phyloP scores from a whole-genome alignment of 2,329 filamentous ascomycete species.

The Fusarium acutatum region DNA sequence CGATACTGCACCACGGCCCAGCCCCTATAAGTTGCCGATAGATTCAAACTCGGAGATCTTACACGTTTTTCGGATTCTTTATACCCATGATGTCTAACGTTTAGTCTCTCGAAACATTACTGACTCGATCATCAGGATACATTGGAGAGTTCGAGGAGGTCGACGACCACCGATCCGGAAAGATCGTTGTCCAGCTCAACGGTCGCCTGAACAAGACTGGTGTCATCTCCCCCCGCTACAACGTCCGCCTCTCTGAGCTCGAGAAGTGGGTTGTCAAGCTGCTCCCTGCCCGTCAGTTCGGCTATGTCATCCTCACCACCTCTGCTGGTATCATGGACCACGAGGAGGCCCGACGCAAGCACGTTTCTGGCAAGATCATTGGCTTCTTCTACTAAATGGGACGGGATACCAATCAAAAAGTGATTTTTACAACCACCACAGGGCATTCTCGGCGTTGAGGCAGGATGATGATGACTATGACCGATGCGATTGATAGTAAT shows the following conservation, averaged over 20 bases:
- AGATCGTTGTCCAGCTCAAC: slow-evolving; percentile 99
- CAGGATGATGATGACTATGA: slow-evolving; percentile 48
- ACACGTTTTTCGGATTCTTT: slow-evolving; percentile 84
- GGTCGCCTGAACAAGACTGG: slow-evolving; percentile 99
- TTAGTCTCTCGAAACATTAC: slow-evolving; percentile 93
- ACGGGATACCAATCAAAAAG: slow-evolving; percentile 43
- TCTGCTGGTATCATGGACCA: slow-evolving; percentile 99
- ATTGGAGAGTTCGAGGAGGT: slow-evolving; percentile 99
- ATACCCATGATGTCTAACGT: slow-evolving; percentile 81
- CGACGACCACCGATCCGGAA: slow-evolving; percentile 99
- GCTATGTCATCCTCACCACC: slow-evolving; percentile 98
- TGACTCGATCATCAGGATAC: slow-evolving; percentile 78
- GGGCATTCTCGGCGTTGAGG: slow-evolving; percentile 51
- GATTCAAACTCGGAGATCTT: slow-evolving; percentile 88
- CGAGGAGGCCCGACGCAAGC: slow-evolving; percentile 98
- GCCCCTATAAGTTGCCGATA: slow-evolving; percentile 99
- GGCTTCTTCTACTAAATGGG: slow-evolving; percentile 94
- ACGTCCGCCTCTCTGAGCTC: slow-evolving; percentile 95
- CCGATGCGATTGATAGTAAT: slow-evolving; percentile 47
- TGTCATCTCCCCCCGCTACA: slow-evolving; percentile 99
- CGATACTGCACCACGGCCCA: slow-evolving; percentile 80
- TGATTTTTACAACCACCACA: slow-evolving; percentile 28
- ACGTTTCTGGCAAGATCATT: slow-evolving; percentile 99
- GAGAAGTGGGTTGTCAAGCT: slow-evolving; percentile 99
- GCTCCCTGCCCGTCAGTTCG: slow-evolving; percentile 99